Conservation (phyloP, 345 rosid species). For the Noccaea caerulescens region DNA sequence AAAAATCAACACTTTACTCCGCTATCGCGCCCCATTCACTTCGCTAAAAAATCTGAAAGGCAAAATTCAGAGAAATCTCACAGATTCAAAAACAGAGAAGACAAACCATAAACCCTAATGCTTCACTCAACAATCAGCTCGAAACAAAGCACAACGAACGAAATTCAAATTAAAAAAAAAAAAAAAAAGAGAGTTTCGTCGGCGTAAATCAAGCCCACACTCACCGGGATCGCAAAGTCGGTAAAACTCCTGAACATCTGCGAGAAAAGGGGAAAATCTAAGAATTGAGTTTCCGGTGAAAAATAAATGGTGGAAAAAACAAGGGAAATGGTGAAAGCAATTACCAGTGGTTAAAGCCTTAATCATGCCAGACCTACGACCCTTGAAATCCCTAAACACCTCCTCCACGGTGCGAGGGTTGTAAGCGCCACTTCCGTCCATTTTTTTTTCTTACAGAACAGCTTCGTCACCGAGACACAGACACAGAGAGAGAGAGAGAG, state of each 20-base stretch:
- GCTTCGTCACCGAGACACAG: conserved; percentile 34
- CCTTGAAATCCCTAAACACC: conserved; percentile 71
- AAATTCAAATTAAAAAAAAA: neutral
- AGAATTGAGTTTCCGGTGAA: conserved; percentile 4
- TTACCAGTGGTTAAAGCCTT: conserved; percentile 73
- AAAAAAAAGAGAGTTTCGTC: neutral
- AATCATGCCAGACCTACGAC: conserved; percentile 72
- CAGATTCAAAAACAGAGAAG: conserved; percentile 13
- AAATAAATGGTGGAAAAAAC: neutral
- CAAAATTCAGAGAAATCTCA: conserved; percentile 28
- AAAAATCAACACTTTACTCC: conserved; percentile 37
- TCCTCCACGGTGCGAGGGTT: conserved; percentile 80
- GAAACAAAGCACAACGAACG: conserved; percentile 7
- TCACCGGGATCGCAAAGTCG: conserved; percentile 82
- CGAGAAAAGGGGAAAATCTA: conserved; percentile 27
- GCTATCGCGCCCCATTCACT: neutral
- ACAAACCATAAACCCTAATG: conserved; percentile 28
- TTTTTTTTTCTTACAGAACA: conserved; percentile 26
- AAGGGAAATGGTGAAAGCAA: neutral
- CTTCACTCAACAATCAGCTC: conserved; percentile 18
- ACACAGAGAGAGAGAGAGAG: conserved; percentile 28
- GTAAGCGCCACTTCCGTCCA: conserved; percentile 63
- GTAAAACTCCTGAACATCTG: conserved; percentile 74
- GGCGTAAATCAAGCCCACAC: conserved; percentile 21
- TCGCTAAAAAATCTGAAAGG: neutral